Evolutionary conservation across 441 rosid genomes (phyloP).

Genomic region (Adansonia rubrostipa): DNA sequence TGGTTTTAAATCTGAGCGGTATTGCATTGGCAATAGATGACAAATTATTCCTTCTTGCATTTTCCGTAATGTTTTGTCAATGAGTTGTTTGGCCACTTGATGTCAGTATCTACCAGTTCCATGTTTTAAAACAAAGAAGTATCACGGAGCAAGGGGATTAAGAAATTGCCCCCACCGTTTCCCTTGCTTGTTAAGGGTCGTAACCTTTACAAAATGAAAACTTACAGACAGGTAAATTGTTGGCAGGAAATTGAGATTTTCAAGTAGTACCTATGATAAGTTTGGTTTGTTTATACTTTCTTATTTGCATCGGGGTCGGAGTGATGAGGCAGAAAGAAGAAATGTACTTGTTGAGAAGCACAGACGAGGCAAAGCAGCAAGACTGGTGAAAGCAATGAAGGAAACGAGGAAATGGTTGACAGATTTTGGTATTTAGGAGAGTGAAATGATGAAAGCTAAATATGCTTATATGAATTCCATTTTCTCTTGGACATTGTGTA

Average conservation of each 20-base stretch:
- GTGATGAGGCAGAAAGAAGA: constrained; percentile 51
- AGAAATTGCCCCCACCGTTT: constrained; percentile 52
- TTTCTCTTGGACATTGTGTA: neutral
- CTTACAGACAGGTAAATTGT: constrained; percentile 51
- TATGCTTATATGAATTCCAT: constrained; percentile 1
- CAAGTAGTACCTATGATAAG: neutral
- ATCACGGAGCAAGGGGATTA: neutral
- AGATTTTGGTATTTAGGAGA: constrained; percentile 36
- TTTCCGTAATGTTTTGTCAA: neutral
- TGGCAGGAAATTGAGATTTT: constrained; percentile 16
- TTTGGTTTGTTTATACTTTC: constrained; percentile 20
- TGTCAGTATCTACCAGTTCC: constrained; percentile 16
- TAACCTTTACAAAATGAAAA: constrained; percentile 60
- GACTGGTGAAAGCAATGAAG: constrained; percentile 48
- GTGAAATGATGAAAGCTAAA: constrained; percentile 6
- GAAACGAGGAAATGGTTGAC: constrained; percentile 37
- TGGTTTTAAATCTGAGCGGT: neutral
- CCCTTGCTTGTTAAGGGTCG: constrained; percentile 69
- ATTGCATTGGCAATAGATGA: neutral
- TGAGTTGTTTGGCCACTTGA: neutral
- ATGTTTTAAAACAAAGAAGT: neutral
- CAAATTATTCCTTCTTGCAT: constrained; percentile 9
- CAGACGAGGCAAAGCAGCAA: constrained; percentile 59
- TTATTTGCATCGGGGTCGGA: constrained; percentile 46
- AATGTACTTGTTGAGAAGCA: constrained; percentile 64